Evolutionary conservation across 176 grass and related monocot genomes (phyloP), one percentile per base, ranked within the genome.

Genomic region (Cenchrus fungigraminus): DNA sequence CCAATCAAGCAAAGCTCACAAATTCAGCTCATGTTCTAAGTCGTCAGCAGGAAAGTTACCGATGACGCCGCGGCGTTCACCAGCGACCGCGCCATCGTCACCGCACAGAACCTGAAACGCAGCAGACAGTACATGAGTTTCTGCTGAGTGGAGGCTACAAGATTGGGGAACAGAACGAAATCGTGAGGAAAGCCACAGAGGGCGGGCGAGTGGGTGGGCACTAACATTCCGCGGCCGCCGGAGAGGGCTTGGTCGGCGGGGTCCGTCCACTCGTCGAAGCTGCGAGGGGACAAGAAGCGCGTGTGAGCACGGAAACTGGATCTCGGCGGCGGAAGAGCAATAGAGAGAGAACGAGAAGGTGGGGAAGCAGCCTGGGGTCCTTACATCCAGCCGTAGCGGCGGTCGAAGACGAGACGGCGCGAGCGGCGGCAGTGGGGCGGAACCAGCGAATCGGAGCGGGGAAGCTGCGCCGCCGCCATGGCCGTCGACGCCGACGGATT

Each of bases 211-310:
- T 1, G 5, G 8, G 3, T 3, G 3, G 25, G 40, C 40, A 73
- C 86, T 67, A 42, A 93, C 91, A 90, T 93, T 82, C 91, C 87
- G 62, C 88, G 82, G 16, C 91, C 85, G 9, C 87, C 84, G n/a
- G 85, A 83, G 53, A 90, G 85, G 11, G 91, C 87, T 54, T 84
- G 77, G 11, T 82, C 84, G 9, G 87, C 85, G n/a, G 87, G 87
- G 82, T 85, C 76, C 84, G 61, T 87, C 87, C 91, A 92, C 52
- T 90, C 87, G 56, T 92, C 91, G 72, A 90, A 90, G 71, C 91
- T 92, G 91, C 57, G 20, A 6, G 68, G 52, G 31, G 53, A 46
- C 10, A 63, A 53, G 42, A 53, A 2, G 16, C 58, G 22, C 20
- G 45, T 85, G 22, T 82, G 65, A 28, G 56, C 63, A 11, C 50